Evolutionary conservation across 2,329 filamentous ascomycete species (phyloP).

Genomic region (Ophiosphaerella narmari): DNA sequence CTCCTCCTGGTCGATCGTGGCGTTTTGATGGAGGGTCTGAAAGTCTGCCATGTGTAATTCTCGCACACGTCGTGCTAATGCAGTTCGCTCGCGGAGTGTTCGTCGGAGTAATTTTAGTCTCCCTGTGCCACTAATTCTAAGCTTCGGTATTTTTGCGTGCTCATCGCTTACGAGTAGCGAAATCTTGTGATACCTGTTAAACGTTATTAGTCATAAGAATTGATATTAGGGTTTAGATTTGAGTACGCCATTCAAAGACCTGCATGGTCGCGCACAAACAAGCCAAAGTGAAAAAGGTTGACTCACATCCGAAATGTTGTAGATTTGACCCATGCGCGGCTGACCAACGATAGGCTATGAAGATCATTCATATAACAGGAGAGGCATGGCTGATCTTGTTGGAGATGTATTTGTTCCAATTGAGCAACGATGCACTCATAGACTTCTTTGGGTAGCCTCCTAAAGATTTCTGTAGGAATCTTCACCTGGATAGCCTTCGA

Average conservation of each 20-base stretch:
- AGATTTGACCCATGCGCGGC: constrained; percentile 60
- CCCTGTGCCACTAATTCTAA: constrained; percentile 55
- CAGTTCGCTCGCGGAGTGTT: constrained; percentile 57
- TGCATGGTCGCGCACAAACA: too few relatives aligned
- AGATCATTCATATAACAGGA: constrained; percentile 62
- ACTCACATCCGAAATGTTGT: constrained; percentile 57
- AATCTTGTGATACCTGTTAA: constrained; percentile 54
- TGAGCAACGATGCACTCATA: constrained; percentile 61
- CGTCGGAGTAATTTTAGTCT: constrained; percentile 60
- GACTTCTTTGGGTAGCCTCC: constrained; percentile 57
- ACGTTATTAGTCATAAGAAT: constrained; percentile 1
- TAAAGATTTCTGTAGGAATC: constrained; percentile 45
- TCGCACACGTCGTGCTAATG: constrained; percentile 57
- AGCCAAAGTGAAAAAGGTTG: too few relatives aligned
- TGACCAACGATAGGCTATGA: constrained; percentile 58
- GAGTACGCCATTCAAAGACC: too few relatives aligned
- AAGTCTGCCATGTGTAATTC: constrained; percentile 59
- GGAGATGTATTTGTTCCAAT: constrained; percentile 52
- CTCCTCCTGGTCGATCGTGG: constrained; percentile 52
- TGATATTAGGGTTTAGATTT: not conserved
- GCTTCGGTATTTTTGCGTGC: constrained; percentile 29
- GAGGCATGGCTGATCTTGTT: constrained; percentile 49
- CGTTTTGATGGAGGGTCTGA: constrained; percentile 45
- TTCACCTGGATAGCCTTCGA: constrained; percentile 10
- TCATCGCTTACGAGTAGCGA: constrained; percentile 54